Conservation (phyloP, 805 yeast species). For the Yamadazyma olivae region DNA sequence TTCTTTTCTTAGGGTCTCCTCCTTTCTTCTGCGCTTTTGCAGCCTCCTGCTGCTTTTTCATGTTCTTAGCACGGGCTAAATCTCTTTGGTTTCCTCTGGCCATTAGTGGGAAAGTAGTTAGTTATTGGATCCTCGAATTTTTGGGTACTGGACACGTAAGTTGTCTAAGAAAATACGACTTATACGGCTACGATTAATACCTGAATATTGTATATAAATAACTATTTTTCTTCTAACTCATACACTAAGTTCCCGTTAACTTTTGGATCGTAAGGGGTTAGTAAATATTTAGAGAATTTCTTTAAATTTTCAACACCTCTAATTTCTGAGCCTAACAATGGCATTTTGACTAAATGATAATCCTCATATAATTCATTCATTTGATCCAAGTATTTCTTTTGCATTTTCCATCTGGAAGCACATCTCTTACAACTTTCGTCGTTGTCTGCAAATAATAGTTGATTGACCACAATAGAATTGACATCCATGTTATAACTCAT, state of each 20-base stretch:
- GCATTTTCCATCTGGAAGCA: conserved; percentile 92
- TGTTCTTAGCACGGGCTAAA: conserved; percentile 82
- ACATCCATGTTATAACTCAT: conserved; percentile 95
- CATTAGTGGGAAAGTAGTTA: too few species aligned
- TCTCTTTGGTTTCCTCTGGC: conserved; percentile 98
- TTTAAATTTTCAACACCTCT: conserved; percentile 87
- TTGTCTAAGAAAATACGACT: not conserved
- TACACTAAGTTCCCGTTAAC: conserved; percentile 52
- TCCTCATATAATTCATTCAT: conserved; percentile 96
- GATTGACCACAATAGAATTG: conserved; percentile 93
- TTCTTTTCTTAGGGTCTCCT: conserved; percentile 84
- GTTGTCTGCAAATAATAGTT: conserved; percentile 80
- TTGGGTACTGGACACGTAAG: too few species aligned
- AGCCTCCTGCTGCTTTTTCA: conserved; percentile 70
- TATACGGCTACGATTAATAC: not conserved
- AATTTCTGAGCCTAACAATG: conserved; percentile 90
- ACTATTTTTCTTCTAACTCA: conserved; percentile 49
- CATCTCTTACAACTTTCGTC: conserved; percentile 84
- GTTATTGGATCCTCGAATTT: too few species aligned
- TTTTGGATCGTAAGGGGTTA: conserved; percentile 73
- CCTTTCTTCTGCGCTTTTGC: conserved; percentile 65
- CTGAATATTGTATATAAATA: not conserved
- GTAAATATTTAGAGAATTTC: conserved; percentile 76
- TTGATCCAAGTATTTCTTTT: conserved; percentile 89
- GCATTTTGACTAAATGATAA: conserved; percentile 94